Base-by-base conservation (phyloP, 1,284 basidiomycete genomes). In the Cryptococcus sp. region DNA sequence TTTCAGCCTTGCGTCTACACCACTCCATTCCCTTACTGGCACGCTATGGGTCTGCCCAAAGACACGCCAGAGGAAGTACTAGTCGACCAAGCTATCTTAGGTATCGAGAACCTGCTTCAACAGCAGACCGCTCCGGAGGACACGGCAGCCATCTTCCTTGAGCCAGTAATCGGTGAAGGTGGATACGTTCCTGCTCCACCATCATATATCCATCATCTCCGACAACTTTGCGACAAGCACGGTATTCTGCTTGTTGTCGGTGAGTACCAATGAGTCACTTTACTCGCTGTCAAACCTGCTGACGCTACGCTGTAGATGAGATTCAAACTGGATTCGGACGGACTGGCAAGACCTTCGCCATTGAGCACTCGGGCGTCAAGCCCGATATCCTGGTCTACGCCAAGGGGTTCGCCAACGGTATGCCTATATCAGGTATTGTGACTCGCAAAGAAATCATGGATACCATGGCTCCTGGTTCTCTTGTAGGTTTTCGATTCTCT, bases 101-200 rank as follows among this genome's bases (percentile, higher is more conserved):
- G 93, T 70, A 81, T 97, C 22, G 85, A 90, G 43, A 83, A 95
- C n/a, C 74, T 94, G 7, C 83, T 97, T 39, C 80, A 84, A 47
- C 93, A 96, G 76, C 91, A 93, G 77, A 88, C 87, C 6, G 83
- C 88, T 0, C 90, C 93, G 0, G 78, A 80, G 11, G 93, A 95
- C 73, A 95, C 93, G 0, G 92, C 93, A 2, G 92, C 91, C 15
- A 89, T 97, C 73, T 80, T 97, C 62, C 77, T 97, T 48, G 93
- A 97, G 80, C 89, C 93, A 47, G 87, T 96, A 5, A 81, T 96
- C 22, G 93, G 92, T 39, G 92, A 95, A 78, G 92, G 90, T 64
- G 93, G 93, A 3, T 97, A 97, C 77, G 87, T 96, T 13, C 87
- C 90, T 23, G 89, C 93, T 0, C 90, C 93, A 0, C 69, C 84